Percentiles rank a stretch among this genome's conserved stretches.
Evolutionary conservation across 805 yeast species (phyloP).

Genomic region (Isabelozyma rhagii): DNA sequence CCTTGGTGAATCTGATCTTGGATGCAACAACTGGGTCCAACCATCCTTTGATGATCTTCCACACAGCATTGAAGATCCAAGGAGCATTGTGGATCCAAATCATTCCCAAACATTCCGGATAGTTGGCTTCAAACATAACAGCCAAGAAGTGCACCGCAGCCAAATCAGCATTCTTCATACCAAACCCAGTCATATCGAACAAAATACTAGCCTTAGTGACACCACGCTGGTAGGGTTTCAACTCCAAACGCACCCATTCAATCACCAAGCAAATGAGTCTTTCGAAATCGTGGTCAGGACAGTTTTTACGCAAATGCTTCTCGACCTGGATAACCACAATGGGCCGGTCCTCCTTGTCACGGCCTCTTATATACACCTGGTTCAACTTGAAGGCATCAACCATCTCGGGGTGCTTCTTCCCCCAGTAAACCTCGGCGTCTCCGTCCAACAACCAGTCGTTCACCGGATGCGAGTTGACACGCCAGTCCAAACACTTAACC

Average conservation of each 20-base stretch:
- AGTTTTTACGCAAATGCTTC: conserved; percentile 18
- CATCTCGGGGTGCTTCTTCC: conserved; percentile 33
- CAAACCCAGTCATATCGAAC: conserved; percentile 77
- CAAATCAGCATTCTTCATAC: conserved; percentile 86
- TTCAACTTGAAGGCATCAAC: conserved; percentile 53
- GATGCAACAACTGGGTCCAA: conserved; percentile 94
- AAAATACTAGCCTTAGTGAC: conserved; percentile 19
- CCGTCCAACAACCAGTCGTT: conserved; percentile 61
- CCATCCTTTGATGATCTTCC: conserved; percentile 91
- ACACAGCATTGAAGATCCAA: conserved; percentile 89
- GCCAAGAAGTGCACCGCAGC: conserved; percentile 83
- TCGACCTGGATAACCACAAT: conserved; percentile 14
- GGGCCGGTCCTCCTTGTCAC: conserved; percentile 47
- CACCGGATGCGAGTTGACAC: conserved; percentile 53
- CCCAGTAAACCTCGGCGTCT: conserved; percentile 53
- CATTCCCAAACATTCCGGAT: conserved; percentile 86
- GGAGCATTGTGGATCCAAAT: conserved; percentile 89
- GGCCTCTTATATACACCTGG: conserved; percentile 68
- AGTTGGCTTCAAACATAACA: conserved; percentile 85
- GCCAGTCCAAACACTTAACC: conserved; percentile 68
- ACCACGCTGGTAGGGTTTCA: conserved; percentile 30
- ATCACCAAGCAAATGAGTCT: conserved; percentile 66
- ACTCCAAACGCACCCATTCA: conserved; percentile 66
- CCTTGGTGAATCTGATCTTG: conserved; percentile 81
- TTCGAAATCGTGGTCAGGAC: conserved; percentile 40